Evolutionary conservation across 441 rosid genomes (phyloP), one percentile per base, ranked within the genome.

Genomic region (Syzygium syzygioides): DNA sequence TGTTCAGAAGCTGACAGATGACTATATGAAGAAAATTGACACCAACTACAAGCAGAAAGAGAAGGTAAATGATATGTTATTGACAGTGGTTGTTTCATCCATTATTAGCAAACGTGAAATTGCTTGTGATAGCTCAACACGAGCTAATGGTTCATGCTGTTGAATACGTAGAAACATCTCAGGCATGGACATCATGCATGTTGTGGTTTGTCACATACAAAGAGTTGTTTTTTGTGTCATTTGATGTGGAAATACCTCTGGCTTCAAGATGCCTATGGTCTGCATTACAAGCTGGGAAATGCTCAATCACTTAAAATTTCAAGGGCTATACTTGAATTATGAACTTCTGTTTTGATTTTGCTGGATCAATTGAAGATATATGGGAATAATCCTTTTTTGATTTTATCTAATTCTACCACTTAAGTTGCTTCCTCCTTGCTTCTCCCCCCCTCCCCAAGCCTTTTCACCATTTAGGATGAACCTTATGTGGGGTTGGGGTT

Each of bases 11-110:
- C 91, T 96, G 90, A 94, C 93, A 79, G 99, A 97, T 92, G 93
- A 92, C 71, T 96, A 96, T 91, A 94, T 94, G 93, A 96, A 96
- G 96, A 97, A 96, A 92, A 60, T 97, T 54, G 99, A 97, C 32
- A 86, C 91, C 86, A 62, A 95, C 57, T 92, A 57, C 95, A 96
- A 96, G 88, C 98, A 96, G 92, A 96, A 97, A 91, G 99, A 95
- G 92, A 94, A 95, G 98, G 99, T 97, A 95, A 55, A 85, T 53
- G 60, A 85, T 52, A n/a, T n/a, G n/a, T 76, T 76, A 41, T 23
- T 23, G 53, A 41, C 53, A 41, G 10, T 41, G 83, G 83, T 76
- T 23, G 52, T 76, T 41, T 76, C n/a, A 76, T 41, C 83, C 18
- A 2, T 41, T 23, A 25, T 7, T 71, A 71, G 50, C 3, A 8